A percentile compares a stretch with the other conserved stretches of the same genome.
These are phyloP conservation scores for Apostasia ramifera DNA, from an alignment of 106 monocot genomes.

Conservation along the genomic window DNA sequence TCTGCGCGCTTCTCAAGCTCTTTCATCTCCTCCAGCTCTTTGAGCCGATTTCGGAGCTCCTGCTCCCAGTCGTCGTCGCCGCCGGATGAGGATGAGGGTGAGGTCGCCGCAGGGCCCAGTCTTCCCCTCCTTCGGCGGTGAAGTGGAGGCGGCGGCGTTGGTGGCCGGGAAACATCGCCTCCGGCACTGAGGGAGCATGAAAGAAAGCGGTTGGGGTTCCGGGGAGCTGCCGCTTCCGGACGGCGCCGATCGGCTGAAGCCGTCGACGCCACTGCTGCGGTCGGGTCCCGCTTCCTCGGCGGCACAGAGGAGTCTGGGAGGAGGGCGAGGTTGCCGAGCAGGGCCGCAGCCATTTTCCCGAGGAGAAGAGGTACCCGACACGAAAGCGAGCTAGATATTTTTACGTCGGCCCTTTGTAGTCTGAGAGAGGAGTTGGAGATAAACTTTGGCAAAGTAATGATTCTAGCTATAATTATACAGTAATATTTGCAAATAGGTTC, in stretches of 20 bases:
- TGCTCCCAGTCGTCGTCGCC: slow-evolving; percentile 39
- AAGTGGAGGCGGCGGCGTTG: not conserved
- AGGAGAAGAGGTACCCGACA: not conserved
- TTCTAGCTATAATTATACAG: no score
- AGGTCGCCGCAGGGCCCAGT: not conserved
- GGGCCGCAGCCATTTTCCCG: slow-evolving; percentile 19
- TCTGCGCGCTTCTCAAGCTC: slow-evolving; percentile 67
- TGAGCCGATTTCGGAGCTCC: slow-evolving; percentile 37
- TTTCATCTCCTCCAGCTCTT: slow-evolving; percentile 83
- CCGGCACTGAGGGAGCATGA: not conserved
- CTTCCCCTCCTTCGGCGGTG: slow-evolving; percentile 6
- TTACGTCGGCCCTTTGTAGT: not conserved
- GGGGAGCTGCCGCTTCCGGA: not conserved
- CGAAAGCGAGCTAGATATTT: not conserved
- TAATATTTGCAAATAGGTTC: no score
- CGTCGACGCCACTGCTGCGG: not conserved
- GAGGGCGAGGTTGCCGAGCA: slow-evolving; percentile 22
- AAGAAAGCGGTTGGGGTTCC: not conserved
- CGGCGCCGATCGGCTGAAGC: not conserved
- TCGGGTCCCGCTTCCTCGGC: slow-evolving; percentile 1
- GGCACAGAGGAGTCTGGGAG: not conserved
- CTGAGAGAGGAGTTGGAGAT: not conserved
- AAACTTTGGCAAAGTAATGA: no score
- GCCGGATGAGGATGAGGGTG: not conserved
- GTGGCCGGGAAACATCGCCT: not conserved